Base-by-base conservation (phyloP, 2,329 filamentous ascomycete species). In the Xylaria sp. region DNA sequence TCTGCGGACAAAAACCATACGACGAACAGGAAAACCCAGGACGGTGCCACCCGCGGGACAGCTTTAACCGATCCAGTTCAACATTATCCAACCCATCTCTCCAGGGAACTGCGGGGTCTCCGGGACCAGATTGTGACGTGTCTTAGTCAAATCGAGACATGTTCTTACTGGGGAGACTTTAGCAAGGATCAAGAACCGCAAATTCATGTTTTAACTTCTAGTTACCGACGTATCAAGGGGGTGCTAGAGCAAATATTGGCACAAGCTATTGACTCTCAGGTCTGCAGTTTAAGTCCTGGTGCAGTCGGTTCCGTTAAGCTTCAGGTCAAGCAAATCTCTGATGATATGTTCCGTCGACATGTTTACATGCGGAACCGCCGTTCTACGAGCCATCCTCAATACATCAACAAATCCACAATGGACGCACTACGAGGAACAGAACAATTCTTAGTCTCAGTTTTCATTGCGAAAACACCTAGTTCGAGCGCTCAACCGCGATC, bases 81-180 rank as follows among this genome's bases (percentile, higher is more conserved):
- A n/a, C n/a, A n/a, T n/a, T 9, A 9, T 23, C 40, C 67, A 2
- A n/a, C 55, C 9, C 64, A 63, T 23, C 58, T 71, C 17, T 68
- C 68, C n/a, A 59, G 59, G 43, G 67, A 65, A 28, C 35, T 73
- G 12, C 73, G 70, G 49, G 25, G 25, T 1, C 59, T 74, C 31
- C 70, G 68, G 61, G 70, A 73, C 45, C 61, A 69, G 33, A 59
- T 74, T 6, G 60, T 61, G 12, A 54, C 63, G 9, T 71, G 63
- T 17, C 40, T 71, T 3, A 42, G 37, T 15, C 60, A 69, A 31
- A 60, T 73, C 3, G 19, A 60, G 2, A 28, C 40, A 1, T 46
- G 57, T 19, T 47, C 56, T 21, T 53, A 60, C 43, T 11, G 38
- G 28, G 55, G 53, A 42, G 4, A 52, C 40, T 33, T 38, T 19